phyloP scores from a whole-genome alignment of 1,284 basidiomycete genomes.

The Porogramme epimiltina region DNA sequence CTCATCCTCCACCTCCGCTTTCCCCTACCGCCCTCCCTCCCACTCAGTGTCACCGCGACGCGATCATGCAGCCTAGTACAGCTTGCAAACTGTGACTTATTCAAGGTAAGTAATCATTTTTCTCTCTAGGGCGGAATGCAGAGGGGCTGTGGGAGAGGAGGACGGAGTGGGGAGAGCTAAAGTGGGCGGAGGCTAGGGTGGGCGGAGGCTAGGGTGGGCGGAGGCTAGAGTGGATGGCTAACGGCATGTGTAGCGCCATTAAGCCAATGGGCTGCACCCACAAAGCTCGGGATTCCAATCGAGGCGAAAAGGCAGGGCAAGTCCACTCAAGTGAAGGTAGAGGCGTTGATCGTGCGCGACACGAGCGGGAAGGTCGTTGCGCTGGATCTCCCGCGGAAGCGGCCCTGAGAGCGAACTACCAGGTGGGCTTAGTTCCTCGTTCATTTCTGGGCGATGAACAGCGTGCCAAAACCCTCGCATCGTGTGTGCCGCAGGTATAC shows the following conservation, averaged over 20 bases:
- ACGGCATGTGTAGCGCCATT: conserved; percentile 60
- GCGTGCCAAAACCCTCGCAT: background rate
- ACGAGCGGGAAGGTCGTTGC: conserved; percentile 55
- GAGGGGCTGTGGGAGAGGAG: background rate
- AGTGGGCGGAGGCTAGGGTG: too few relatives aligned
- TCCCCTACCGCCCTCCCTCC: conserved; percentile 68
- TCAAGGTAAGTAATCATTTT: too few relatives aligned
- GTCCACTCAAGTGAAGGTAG: conserved; percentile 60
- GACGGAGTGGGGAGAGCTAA: background rate
- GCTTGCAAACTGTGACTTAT: too few relatives aligned
- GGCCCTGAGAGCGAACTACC: conserved; percentile 82
- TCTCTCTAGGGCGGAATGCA: background rate
- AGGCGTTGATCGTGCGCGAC: conserved; percentile 56
- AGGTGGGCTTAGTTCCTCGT: conserved; percentile 45
- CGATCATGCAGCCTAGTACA: too few relatives aligned
- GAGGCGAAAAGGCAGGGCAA: conserved; percentile 65
- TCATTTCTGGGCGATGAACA: background rate
- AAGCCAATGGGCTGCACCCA: conserved; percentile 83
- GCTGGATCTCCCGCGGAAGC: conserved; percentile 76
- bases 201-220: background rate
- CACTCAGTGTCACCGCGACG: too few relatives aligned
- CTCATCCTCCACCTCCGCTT: conserved; percentile 35
- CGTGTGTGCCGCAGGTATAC: conserved; percentile 62
- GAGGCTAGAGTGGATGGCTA: background rate
- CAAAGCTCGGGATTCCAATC: conserved; percentile 74